Evolutionary conservation across 768 basidiomycete species (phyloP), one percentile per base, ranked within the genome.

Genomic region (Boletellus emodensis): DNA sequence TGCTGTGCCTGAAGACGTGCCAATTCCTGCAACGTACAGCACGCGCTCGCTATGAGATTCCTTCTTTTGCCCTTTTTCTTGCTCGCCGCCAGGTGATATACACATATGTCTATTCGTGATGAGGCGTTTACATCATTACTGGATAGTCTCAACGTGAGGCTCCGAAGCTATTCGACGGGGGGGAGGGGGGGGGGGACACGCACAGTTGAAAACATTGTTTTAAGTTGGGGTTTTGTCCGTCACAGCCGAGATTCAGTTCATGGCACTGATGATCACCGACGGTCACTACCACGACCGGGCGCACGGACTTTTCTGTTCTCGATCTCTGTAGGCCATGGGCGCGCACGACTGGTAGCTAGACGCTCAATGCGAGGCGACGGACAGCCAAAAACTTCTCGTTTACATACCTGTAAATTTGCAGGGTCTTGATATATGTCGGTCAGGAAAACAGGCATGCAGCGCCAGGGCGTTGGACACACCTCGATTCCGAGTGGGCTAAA

Each of bases 151-250:
- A 40, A 38, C 14, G 0, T 39, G 17, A 56, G 20, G 8, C 11
- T 35, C 32, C 15, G 17, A n/a, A 5, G 28, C 28, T 9, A 28
- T 28, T 28, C 17, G 6, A 39, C 2, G 11, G n/a, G 3, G 6
- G 12, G 8, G 0, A 1, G 6, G 1, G 30, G 36, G 6, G 40
- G 12, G 7, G 1, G 9, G 4, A 6, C 10, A 72, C 82, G 47
- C 61, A 87, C 86, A 86, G 70, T 24, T 61, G 56, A 49, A 83
- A 76, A 1, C 63, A 65, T 1, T 76, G 71, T 53, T 81, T 84
- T 42, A 81, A 67, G 58, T 88, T 87, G 1, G 83, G 77, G 49
- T 83, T 85, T 59, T 87, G 84, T 0, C 87, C 87, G 48, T 89
- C 85, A 17, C 71, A 71, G 0, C 86, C 87, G 3, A 89, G 77